Conservation (phyloP, 192 early-diverging fungal genomes). For the Entomortierella lignicola region DNA sequence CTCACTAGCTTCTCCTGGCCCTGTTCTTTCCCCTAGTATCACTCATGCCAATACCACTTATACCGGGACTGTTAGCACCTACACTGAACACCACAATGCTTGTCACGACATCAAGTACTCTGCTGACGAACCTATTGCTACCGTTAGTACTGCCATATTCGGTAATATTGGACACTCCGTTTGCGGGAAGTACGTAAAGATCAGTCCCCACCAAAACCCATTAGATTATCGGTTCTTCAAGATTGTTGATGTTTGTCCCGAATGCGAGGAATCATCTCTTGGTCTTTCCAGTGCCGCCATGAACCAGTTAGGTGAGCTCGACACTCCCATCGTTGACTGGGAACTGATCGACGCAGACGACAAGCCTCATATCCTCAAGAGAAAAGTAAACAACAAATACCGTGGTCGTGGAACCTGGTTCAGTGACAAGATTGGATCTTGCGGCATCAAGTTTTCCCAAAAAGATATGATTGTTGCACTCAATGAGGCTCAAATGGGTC, state of each 20-base stretch:
- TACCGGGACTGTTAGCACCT: conserved; percentile 16
- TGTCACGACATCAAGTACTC: conserved; percentile 41
- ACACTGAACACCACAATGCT: conserved; percentile 11
- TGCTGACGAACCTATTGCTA: conserved; percentile 24
- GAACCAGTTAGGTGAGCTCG: conserved; percentile 1
- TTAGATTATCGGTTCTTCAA: conserved; percentile 13
- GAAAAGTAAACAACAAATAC: not conserved
- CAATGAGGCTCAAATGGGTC: conserved; percentile 46
- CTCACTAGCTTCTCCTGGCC: conserved; percentile 19
- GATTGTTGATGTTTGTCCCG: conserved; percentile 29
- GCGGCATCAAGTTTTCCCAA: conserved; percentile 37
- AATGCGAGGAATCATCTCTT: conserved; percentile 22
- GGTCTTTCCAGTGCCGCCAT: conserved; percentile 20
- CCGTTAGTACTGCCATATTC: conserved; percentile 27
- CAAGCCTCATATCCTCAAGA: not conserved
- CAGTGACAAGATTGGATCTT: conserved; percentile 42
- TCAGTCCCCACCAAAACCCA: conserved; percentile 13
- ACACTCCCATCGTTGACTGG: conserved; percentile 25
- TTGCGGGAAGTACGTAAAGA: conserved; percentile 37
- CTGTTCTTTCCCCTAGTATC: not conserved
- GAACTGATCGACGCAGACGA: conserved; percentile 5
- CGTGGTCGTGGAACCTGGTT: conserved; percentile 51
- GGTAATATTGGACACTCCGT: conserved; percentile 1
- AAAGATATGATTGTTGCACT: conserved; percentile 47
- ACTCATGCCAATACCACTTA: conserved; percentile 10